Conservation (phyloP, 1,284 basidiomycete species). For the Ceratobasidium sp. region DNA sequence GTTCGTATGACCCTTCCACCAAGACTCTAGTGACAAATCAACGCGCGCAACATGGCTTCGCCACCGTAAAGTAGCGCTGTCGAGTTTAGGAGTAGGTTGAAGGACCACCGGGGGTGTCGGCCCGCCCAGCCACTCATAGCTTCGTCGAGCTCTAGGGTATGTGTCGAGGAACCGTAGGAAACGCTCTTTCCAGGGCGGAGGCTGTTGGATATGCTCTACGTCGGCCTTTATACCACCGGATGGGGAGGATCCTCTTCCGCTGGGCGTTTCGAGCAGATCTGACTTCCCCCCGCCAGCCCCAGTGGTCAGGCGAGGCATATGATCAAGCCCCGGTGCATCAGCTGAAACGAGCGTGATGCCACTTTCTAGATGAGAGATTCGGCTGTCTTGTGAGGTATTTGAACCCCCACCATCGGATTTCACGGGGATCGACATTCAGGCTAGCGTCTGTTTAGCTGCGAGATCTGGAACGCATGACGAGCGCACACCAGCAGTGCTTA, state of each 20-base stretch:
- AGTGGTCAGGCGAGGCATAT: background rate
- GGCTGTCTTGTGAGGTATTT: background rate
- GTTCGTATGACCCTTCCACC: constrained; percentile 33
- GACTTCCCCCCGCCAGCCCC: background rate
- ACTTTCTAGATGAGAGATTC: constrained; percentile 15
- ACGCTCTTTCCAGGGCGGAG: constrained; percentile 1
- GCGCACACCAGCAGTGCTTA: background rate
- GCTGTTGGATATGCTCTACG: background rate
- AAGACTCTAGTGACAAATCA: constrained; percentile 24
- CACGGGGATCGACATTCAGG: background rate
- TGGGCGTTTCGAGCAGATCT: background rate
- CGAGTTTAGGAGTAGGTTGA: constrained; percentile 42
- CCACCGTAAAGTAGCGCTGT: constrained; percentile 18
- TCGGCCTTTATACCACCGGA: background rate
- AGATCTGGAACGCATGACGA: background rate
- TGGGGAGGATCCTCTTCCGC: too few relatives aligned
- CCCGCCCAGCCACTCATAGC: constrained; percentile 32
- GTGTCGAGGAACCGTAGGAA: background rate
- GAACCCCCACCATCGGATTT: background rate
- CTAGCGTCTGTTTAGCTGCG: background rate
- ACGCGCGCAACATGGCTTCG: constrained; percentile 2
- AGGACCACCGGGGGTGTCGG: constrained; percentile 33
- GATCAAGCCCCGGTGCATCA: background rate
- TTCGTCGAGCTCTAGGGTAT: constrained; percentile 3
- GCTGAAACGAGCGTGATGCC: background rate